Evolutionary conservation across 1,284 basidiomycete genomes (phyloP).

Genomic region (Ceratobasidium sp.): DNA sequence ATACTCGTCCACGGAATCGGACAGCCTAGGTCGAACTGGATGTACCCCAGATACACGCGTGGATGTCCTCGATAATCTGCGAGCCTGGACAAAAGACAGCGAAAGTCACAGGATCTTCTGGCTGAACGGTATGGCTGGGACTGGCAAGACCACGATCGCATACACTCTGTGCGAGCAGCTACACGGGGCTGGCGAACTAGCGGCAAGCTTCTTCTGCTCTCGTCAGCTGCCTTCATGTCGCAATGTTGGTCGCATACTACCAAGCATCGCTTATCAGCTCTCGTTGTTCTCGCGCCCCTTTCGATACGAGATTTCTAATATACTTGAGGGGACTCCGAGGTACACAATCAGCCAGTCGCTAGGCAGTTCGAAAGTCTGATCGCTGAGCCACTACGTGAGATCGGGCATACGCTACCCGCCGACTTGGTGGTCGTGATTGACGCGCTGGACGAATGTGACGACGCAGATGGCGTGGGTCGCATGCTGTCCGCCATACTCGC

Average conservation of each 20-base stretch:
- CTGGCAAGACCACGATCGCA: too few species aligned
- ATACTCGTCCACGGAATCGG: too few species aligned
- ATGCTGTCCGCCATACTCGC: neutral
- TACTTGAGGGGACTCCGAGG: too few species aligned
- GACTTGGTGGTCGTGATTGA: neutral
- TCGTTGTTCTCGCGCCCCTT: too few species aligned
- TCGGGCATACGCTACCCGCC: neutral
- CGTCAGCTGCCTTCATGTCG: too few species aligned
- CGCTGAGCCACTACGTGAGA: neutral
- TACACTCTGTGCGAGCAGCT: too few species aligned
- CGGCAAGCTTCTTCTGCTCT: too few species aligned
- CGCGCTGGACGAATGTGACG: neutral
- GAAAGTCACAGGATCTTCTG: neutral
- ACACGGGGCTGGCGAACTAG: too few species aligned
- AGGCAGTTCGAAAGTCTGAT: neutral
- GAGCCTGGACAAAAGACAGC: neutral
- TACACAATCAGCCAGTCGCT: neutral
- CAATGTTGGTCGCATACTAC: too few species aligned
- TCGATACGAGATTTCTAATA: too few species aligned
- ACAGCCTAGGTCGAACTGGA: neutral
- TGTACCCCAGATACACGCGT: conserved; percentile 2
- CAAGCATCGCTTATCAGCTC: too few species aligned
- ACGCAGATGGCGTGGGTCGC: neutral
- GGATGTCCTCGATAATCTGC: neutral
- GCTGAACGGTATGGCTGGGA: conserved; percentile 10